Percentiles rank a stretch among this genome's conserved stretches.
phyloP scores from a whole-genome alignment of 179 eudicot species.

The Actinidia polygama region DNA sequence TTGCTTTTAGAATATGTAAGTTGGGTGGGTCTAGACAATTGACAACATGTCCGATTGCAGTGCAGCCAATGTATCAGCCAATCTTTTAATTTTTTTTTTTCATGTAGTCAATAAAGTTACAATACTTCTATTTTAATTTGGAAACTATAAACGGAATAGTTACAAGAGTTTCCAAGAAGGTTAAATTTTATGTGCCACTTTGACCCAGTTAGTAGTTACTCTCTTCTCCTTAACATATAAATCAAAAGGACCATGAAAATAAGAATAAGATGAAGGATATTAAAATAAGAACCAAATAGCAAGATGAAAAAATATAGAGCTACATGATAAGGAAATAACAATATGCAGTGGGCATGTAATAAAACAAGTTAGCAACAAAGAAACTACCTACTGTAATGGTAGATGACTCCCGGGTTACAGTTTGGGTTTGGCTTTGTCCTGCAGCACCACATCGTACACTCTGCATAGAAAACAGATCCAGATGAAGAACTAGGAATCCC shows the following conservation, averaged over 20 bases:
- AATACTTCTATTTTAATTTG: background rate
- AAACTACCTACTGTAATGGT: slow-evolving; percentile 64
- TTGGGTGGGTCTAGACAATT: no score
- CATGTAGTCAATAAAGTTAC: background rate
- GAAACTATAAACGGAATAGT: background rate
- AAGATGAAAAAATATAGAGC: background rate
- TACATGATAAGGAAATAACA: background rate
- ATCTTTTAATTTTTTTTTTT: background rate
- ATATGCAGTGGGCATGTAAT: background rate
- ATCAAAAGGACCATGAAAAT: background rate
- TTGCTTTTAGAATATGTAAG: no score
- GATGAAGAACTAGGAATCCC: background rate
- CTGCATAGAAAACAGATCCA: slow-evolving; percentile 41
- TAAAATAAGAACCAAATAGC: background rate
- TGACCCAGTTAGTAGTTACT: background rate
- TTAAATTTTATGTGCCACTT: background rate
- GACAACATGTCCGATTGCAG: background rate
- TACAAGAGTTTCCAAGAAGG: no score
- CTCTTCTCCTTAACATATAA: background rate
- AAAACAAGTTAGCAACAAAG: background rate
- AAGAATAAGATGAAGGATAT: background rate
- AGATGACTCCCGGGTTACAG: slow-evolving; percentile 73
- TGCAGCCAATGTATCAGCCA: background rate
- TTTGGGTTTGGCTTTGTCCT: slow-evolving; percentile 83
- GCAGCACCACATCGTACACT: slow-evolving; percentile 75